A percentile compares a stretch with the other conserved stretches of the same genome.
Evolutionary conservation across 352 stramenopile genomes (phyloP).

Genomic region (Phytophthora tubulina): DNA sequence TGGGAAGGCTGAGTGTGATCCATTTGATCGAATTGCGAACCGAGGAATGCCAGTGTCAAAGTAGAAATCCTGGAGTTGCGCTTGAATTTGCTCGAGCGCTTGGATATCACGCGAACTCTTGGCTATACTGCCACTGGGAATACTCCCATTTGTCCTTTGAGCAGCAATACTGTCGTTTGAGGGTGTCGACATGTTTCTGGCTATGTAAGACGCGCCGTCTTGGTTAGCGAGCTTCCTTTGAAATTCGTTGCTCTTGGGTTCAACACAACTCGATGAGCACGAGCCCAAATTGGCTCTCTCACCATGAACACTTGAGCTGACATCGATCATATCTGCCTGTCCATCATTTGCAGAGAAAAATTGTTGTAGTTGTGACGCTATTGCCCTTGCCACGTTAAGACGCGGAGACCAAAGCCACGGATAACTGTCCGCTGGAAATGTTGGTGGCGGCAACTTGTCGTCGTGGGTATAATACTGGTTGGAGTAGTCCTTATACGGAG

Average conservation of each 20-base stretch:
- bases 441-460: slow-evolving; percentile 42
- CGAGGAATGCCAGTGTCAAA: slow-evolving; percentile 67
- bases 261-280: slow-evolving; percentile 10
- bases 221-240: background rate
- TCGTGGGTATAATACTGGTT: slow-evolving; percentile 55
- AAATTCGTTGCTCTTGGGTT: background rate
- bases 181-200: background rate
- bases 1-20: slow-evolving; percentile 43
- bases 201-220: background rate
- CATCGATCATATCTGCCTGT: background rate
- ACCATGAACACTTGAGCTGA: background rate
- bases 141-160: background rate
- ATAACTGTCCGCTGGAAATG: slow-evolving; percentile 55
- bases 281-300: background rate
- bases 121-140: background rate
- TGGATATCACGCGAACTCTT: slow-evolving; percentile 33
- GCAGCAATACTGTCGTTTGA: slow-evolving; percentile 3
- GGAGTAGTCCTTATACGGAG: slow-evolving; percentile 59
- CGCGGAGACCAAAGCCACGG: slow-evolving; percentile 55
- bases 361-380: slow-evolving; percentile 41
- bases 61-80: slow-evolving; percentile 56
- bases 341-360: slow-evolving; percentile 18
- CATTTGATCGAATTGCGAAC: slow-evolving; percentile 41
- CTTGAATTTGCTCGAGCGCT: slow-evolving; percentile 43
- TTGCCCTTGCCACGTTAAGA: slow-evolving; percentile 35